Evolutionary conservation across 768 basidiomycete genomes (phyloP).

Genomic region (Phylloporus scabripes): DNA sequence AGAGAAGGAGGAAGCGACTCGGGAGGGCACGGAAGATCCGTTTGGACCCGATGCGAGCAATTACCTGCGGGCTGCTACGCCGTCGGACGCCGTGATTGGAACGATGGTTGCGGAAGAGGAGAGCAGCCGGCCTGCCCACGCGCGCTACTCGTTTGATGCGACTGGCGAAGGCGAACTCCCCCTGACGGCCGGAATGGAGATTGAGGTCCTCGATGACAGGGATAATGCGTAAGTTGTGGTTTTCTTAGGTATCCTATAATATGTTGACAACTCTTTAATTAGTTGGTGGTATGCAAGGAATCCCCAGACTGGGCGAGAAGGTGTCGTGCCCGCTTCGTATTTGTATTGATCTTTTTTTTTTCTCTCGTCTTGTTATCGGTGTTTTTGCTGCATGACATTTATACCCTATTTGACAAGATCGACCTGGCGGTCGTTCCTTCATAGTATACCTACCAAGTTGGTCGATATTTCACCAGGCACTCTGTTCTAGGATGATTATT

Average conservation of each 20-base stretch:
- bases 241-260: background rate
- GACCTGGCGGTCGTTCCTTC: constrained; percentile 34
- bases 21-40: constrained; percentile 42
- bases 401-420: constrained; percentile 38
- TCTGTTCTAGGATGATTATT: constrained; percentile 7
- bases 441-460: constrained; percentile 24
- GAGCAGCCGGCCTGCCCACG: constrained; percentile 67
- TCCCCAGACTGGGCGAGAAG: constrained; percentile 71
- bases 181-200: constrained; percentile 60
- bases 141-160: constrained; percentile 79
- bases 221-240: constrained; percentile 62
- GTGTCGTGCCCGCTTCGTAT: constrained; percentile 89
- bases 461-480: constrained; percentile 9
- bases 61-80: constrained; percentile 76
- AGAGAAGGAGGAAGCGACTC: constrained; percentile 50
- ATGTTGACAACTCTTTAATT: constrained; percentile 14
- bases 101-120: constrained; percentile 57
- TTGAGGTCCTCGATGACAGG: constrained; percentile 74
- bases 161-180: constrained; percentile 73
- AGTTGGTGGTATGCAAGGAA: constrained; percentile 97
- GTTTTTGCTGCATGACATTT: constrained; percentile 26
- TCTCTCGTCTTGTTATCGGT: constrained; percentile 25
- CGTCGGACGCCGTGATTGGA: constrained; percentile 63
- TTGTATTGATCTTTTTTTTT: constrained; percentile 54
- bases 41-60: constrained; percentile 73